Evolutionary conservation across 2,329 filamentous ascomycete species (phyloP), one percentile per base, ranked within the genome.

Genomic region (Curvularia eragrostidis): DNA sequence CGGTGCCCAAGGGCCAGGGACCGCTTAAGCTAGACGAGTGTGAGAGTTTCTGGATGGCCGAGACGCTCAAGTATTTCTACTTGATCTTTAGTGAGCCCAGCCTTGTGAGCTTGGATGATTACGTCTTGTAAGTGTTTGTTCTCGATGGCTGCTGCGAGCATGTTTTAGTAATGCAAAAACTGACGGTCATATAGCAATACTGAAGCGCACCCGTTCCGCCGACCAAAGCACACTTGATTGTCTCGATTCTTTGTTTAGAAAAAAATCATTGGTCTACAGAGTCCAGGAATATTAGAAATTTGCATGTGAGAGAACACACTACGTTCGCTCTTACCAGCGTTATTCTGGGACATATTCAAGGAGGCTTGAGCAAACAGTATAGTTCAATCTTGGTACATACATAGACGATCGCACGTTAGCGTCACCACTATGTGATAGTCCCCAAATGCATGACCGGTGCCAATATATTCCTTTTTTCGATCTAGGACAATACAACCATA

Each of bases 61-160:
- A 97, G 82, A 97, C 92, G 39, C 80, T 97, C 67, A 97, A 96
- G 81, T 96, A 96, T 73, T 96, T 95, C 65, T 97, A 92, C 74
- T 76, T 97, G 55, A 82, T 96, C 48, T 97, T 91, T 74, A 87
- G 87, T 21, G 83, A 87, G 54, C 88, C 89, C 0, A 81, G 84
- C n/a, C 66, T 87, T 28, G 79, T 90, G 39, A 89, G 82, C 68
- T 74, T 91, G 68, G 89, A 92, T 72, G 83, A 90, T 8, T 91
- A 81, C 72, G 87, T 91, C 38, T 77, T 89, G 70, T 77, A 56
- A 75, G 73, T 34, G 23, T 39, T 36, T 6, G 15, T 9, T 15
- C 1, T 38, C 34, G 13, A 23, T 24, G 7, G 7, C 12, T 13
- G 21, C 21, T 15, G 5, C 7, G 12, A 24, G 4, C 2, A 6